These are phyloP conservation scores for Phytophthora sojae DNA, from an alignment of 352 stramenopile genomes.

Conservation along the genomic window DNA sequence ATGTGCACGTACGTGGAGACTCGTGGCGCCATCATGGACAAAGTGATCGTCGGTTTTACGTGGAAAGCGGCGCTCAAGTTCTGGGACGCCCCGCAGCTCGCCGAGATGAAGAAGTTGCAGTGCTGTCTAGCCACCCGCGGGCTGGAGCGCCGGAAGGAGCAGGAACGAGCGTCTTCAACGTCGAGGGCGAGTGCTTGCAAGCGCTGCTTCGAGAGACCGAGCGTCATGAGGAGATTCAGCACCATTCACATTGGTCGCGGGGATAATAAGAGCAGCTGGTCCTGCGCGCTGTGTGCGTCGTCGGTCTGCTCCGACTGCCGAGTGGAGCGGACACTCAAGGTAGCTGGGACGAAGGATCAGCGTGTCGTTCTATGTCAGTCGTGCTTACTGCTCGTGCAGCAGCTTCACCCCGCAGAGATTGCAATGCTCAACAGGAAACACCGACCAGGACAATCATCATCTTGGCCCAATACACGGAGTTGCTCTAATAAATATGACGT, in stretches of 20 bases:
- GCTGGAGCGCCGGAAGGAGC: slow-evolving; percentile 12
- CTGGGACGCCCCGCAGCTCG: slow-evolving; percentile 28
- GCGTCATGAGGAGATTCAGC: slow-evolving; percentile 11
- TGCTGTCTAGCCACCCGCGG: slow-evolving; percentile 21
- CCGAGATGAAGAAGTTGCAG: slow-evolving; percentile 36
- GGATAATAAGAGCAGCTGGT: slow-evolving; percentile 5
- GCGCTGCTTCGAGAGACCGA: slow-evolving; percentile 14
- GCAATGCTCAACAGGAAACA: slow-evolving; percentile 22
- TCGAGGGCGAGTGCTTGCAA: slow-evolving; percentile 11
- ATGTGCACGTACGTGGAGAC: slow-evolving; percentile 28
- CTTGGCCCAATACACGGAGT: too few species aligned
- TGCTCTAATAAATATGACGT: slow-evolving; percentile 31
- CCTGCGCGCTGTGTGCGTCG: slow-evolving; percentile 16
- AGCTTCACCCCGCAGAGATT: slow-evolving; percentile 23
- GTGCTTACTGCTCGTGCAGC: slow-evolving; percentile 28
- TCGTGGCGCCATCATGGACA: slow-evolving; percentile 19
- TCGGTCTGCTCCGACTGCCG: slow-evolving; percentile 24
- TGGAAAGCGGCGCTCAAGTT: slow-evolving; percentile 21
- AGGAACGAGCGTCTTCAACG: slow-evolving; percentile 4
- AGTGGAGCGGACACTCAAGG: slow-evolving; percentile 26
- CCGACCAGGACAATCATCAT: neutral
- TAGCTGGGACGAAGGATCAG: slow-evolving; percentile 6
- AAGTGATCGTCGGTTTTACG: slow-evolving; percentile 13
- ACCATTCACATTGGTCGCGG: neutral
- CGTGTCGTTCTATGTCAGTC: slow-evolving; percentile 25